Conservation (phyloP, 441 rosid genomes). For the Euphorbia schlechtendalii region DNA sequence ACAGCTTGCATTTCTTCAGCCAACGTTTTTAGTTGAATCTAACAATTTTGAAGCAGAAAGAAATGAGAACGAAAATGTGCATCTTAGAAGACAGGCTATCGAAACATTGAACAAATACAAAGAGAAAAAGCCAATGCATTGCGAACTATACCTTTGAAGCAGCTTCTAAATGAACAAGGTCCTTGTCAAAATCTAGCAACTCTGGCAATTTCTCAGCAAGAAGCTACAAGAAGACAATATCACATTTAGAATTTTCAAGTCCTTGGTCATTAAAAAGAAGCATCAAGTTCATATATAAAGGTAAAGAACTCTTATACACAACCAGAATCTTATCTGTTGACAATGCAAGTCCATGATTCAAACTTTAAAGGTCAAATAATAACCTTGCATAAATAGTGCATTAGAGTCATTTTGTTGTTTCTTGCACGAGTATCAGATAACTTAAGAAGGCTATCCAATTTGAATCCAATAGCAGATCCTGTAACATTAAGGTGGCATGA, state of each 20-base stretch:
- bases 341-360: background rate
- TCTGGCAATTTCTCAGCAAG: conserved; percentile 93
- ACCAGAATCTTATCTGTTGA: conserved; percentile 1
- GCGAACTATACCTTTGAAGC: conserved; percentile 73
- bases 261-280: background rate
- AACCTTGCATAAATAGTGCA: conserved; percentile 96
- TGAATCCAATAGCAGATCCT: conserved; percentile 97
- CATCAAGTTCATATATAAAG: background rate
- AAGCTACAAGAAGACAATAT: conserved; percentile 41
- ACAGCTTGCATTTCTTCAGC: conserved; percentile 99
- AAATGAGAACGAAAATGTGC: conserved; percentile 2
- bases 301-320: background rate
- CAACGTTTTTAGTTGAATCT: conserved; percentile 92
- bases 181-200: conserved; percentile 83
- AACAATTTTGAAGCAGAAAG: conserved; percentile 16
- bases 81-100: conserved; percentile 6
- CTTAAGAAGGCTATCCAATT: conserved; percentile 93
- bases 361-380: conserved; percentile 4
- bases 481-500: conserved; percentile 14
- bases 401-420: conserved; percentile 92
- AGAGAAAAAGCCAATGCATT: conserved; percentile 7
- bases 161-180: conserved; percentile 83
- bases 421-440: conserved; percentile 95
- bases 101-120: conserved; percentile 7
- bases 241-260: background rate